These are phyloP conservation scores for Huiozyma naganishii DNA, from an alignment of 805 yeast species.

Conservation along the genomic window DNA sequence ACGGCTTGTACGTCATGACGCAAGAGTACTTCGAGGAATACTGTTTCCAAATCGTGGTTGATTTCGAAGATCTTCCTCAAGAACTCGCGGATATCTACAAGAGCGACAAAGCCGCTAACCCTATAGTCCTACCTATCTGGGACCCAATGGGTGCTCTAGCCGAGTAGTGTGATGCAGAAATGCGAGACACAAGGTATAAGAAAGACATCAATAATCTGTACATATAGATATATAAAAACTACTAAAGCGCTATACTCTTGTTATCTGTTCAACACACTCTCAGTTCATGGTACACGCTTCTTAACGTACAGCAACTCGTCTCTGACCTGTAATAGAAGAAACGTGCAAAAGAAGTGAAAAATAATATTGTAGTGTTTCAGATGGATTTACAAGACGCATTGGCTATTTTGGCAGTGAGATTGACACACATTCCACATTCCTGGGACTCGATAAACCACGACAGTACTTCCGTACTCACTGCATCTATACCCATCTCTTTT, in stretches of 20 bases:
- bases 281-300: too few relatives aligned
- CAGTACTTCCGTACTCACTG: too few relatives aligned
- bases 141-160: conserved; percentile 78
- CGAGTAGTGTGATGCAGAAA: conserved; percentile 31
- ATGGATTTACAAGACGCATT: too few relatives aligned
- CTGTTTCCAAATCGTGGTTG: conserved; percentile 62
- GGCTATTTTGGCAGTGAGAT: too few relatives aligned
- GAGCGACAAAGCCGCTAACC: conserved; percentile 32
- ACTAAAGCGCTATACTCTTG: too few relatives aligned
- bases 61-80: conserved; percentile 36
- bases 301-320: not conserved
- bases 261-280: too few relatives aligned
- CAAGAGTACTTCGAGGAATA: conserved; percentile 67
- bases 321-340: not conserved
- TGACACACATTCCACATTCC: too few relatives aligned
- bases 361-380: too few relatives aligned
- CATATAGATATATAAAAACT: not conserved
- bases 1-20: conserved; percentile 62
- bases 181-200: conserved; percentile 52
- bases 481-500: too few relatives aligned
- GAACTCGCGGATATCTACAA: conserved; percentile 28
- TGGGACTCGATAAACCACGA: too few relatives aligned
- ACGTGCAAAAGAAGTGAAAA: not conserved
- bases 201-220: conserved; percentile 29
- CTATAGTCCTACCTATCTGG: conserved; percentile 59